phyloP scores from a whole-genome alignment of 1,139 yeast genomes.

The Groenewaldozyma auringiensis region DNA sequence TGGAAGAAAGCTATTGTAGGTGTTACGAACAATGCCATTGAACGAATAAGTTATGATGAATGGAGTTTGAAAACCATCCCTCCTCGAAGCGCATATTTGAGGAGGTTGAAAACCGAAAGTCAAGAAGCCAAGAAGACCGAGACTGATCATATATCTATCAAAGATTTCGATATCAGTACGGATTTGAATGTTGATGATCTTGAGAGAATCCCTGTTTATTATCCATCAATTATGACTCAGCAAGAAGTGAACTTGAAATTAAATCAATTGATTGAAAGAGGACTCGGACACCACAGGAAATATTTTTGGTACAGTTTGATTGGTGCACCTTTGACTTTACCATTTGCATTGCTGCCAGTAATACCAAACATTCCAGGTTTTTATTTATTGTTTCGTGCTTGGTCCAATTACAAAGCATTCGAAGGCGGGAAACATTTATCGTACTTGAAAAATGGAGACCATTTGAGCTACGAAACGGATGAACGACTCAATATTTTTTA shows the following conservation, averaged over 20 bases:
- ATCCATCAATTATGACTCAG: constrained; percentile 21
- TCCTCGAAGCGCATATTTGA: constrained; percentile 25
- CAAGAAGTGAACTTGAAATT: constrained; percentile 24
- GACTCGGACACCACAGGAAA: constrained; percentile 38
- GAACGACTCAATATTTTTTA: constrained; percentile 18
- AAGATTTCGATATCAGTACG: constrained; percentile 4
- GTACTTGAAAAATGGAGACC: constrained; percentile 37
- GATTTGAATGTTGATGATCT: constrained; percentile 3
- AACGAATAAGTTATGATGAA: constrained; percentile 46
- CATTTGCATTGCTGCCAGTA: constrained; percentile 75
- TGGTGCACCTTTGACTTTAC: constrained; percentile 71
- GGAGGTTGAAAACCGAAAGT: constrained; percentile 12
- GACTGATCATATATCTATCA: constrained; percentile 1
- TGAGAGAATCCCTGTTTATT: constrained; percentile 13
- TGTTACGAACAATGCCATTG: constrained; percentile 36
- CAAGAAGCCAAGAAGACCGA: constrained; percentile 9
- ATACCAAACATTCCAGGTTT: constrained; percentile 95
- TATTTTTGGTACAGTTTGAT: constrained; percentile 44
- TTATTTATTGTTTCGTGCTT: constrained; percentile 71
- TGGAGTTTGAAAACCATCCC: constrained; percentile 46
- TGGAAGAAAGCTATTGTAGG: constrained; percentile 39
- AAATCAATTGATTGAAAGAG: constrained; percentile 29
- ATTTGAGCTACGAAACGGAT: constrained; percentile 16
- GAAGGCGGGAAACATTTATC: constrained; percentile 65
- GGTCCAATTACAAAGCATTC: constrained; percentile 76